phyloP scores from a whole-genome alignment of 2,329 filamentous ascomycete genomes.

The Diaporthe sp. region DNA sequence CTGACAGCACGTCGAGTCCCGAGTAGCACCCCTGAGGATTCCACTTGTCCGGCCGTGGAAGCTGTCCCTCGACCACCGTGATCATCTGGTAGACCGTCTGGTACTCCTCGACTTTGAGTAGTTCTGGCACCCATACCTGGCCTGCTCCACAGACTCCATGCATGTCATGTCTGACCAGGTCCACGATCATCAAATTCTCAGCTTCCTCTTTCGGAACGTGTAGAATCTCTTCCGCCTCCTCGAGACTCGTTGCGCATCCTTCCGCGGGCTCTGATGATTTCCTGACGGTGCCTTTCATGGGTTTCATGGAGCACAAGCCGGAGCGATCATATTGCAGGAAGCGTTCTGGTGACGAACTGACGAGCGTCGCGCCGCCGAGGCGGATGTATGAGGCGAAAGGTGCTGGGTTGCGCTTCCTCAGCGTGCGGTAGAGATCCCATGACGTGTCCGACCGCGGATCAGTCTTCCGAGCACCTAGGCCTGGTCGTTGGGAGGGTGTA shows the following conservation, averaged over 20 bases:
- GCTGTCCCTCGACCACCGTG: constrained; percentile 82
- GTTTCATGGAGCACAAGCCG: constrained; percentile 82
- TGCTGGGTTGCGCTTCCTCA: constrained; percentile 81
- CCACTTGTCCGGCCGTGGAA: constrained; percentile 52
- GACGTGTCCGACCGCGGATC: constrained; percentile 51
- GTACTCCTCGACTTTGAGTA: constrained; percentile 92
- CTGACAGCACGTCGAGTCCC: constrained; percentile 82
- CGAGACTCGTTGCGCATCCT: constrained; percentile 64
- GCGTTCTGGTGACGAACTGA: constrained; percentile 89
- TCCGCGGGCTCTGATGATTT: constrained; percentile 71
- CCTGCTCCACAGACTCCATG: constrained; percentile 85
- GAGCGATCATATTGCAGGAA: constrained; percentile 74
- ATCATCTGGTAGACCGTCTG: constrained; percentile 93
- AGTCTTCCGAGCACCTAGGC: constrained; percentile 36
- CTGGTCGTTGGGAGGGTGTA: constrained; percentile 33
- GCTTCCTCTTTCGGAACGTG: constrained; percentile 90
- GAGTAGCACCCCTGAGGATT: constrained; percentile 56
- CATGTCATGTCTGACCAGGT: constrained; percentile 93
- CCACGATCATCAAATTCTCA: constrained; percentile 98
- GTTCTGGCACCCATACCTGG: constrained; percentile 79
- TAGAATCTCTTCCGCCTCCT: constrained; percentile 79
- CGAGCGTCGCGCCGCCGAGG: constrained; percentile 77
- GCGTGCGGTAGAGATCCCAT: constrained; percentile 80
- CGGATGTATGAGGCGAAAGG: constrained; percentile 88
- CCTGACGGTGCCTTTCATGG: constrained; percentile 97